These are phyloP conservation scores for Apiospora kogelbergensis DNA, from an alignment of 2,329 filamentous ascomycete species.

Conservation along the genomic window DNA sequence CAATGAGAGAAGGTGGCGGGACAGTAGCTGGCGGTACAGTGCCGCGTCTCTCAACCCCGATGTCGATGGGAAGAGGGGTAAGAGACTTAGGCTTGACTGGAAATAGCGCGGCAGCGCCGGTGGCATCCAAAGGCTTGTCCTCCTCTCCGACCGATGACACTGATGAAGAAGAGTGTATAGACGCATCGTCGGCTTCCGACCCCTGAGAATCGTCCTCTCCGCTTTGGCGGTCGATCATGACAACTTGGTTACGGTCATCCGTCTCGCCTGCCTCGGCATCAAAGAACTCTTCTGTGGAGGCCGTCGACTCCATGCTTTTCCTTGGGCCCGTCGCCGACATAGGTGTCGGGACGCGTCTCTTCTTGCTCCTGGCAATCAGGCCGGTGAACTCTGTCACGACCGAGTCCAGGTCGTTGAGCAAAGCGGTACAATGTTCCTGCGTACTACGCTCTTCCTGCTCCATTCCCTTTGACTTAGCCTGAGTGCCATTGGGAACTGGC, in stretches of 20 bases:
- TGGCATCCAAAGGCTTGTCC: conserved; percentile 51
- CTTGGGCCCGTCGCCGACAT: conserved; percentile 46
- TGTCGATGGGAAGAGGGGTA: conserved; percentile 71
- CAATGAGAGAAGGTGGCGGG: conserved; percentile 85
- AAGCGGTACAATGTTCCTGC: conserved; percentile 77
- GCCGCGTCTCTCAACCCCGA: conserved; percentile 63
- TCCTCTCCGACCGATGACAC: conserved; percentile 60
- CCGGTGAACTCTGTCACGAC: conserved; percentile 81
- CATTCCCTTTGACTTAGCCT: conserved; percentile 36
- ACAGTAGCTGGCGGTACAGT: conserved; percentile 74
- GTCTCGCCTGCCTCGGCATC: conserved; percentile 73
- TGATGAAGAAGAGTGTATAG: conserved; percentile 56
- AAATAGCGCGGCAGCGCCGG: conserved; percentile 69
- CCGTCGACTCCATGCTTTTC: conserved; percentile 77
- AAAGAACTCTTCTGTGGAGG: conserved; percentile 86
- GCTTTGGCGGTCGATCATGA: conserved; percentile 69
- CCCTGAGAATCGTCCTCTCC: conserved; percentile 66
- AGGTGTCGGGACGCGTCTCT: conserved; percentile 62
- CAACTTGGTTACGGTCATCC: conserved; percentile 60
- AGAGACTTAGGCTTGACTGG: conserved; percentile 76
- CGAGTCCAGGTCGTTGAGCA: conserved; percentile 82
- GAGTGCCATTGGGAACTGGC: conserved; percentile 32
- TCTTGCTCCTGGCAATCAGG: conserved; percentile 76
- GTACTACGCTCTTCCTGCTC: conserved; percentile 62
- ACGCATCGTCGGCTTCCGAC: conserved; percentile 56